Percentiles rank a stretch among this genome's conserved stretches.
Evolutionary conservation across 495 filamentous ascomycete genomes (phyloP).

Genomic region (Letharia columbiana): DNA sequence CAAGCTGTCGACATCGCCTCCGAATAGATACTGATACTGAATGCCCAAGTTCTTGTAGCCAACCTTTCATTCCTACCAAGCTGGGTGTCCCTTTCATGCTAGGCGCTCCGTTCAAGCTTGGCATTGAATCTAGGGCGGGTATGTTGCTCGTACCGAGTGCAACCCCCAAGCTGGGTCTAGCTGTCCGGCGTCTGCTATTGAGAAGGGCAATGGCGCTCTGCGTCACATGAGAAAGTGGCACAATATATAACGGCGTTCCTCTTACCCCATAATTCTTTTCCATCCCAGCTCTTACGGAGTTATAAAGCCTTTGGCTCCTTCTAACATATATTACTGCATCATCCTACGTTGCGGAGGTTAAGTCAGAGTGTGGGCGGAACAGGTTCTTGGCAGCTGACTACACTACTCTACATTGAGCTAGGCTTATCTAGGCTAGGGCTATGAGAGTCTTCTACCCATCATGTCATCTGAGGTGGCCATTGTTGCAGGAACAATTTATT

Average conservation of each 20-base stretch:
- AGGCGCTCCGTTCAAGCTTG: constrained; percentile 9
- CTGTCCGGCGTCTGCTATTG: constrained; percentile 16
- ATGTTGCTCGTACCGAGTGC: not conserved
- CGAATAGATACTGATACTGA: constrained; percentile 25
- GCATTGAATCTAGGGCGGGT: constrained; percentile 11
- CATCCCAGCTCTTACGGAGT: not conserved
- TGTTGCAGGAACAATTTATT: too few relatives aligned
- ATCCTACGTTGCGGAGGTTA: too few relatives aligned
- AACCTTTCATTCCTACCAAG: constrained; percentile 28
- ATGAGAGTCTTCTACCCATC: too few relatives aligned
- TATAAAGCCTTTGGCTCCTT: constrained; percentile 1
- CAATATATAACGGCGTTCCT: not conserved
- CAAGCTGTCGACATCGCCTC: not conserved
- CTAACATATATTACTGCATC: not conserved
- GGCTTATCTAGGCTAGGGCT: too few relatives aligned
- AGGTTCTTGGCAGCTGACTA: too few relatives aligned
- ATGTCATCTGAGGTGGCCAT: too few relatives aligned
- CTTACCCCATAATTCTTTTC: constrained; percentile 12
- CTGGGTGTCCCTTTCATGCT: constrained; percentile 24
- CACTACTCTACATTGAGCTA: too few relatives aligned
- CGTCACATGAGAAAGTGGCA: not conserved
- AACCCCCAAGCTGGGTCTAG: not conserved
- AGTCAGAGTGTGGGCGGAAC: too few relatives aligned
- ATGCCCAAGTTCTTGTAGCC: constrained; percentile 30
- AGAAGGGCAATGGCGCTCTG: constrained; percentile 19